Evolutionary conservation across 1,284 basidiomycete species (phyloP), one percentile per base, ranked within the genome.

Genomic region (Cryptococcus sp.): DNA sequence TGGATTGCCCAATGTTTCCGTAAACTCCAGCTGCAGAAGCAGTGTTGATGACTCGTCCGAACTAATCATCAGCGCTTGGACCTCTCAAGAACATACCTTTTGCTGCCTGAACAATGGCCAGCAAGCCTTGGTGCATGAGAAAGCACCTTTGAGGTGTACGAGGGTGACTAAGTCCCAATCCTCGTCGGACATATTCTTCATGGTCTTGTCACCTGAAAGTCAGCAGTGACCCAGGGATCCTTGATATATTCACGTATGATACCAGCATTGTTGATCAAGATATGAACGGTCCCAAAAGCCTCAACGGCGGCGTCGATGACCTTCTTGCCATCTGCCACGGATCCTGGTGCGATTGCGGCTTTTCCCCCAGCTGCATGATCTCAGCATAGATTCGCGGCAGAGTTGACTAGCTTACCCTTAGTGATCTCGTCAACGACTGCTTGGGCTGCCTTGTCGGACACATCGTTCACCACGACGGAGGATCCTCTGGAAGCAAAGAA

Each of bases 1-100:
- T 98, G 18, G 91, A 85, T 76, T 98, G 96, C 18, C 94, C 96
- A 72, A 94, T 91, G 79, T 97, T 98, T 9, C 92, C 90, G 85
- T 77, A 74, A 37, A 61, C 52, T 13, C 72, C 72, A 36, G 67
- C 70, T 39, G 77, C 75, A 60, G 90, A 93, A 24, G 91, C 80
- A n/a, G 88, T 92, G 77, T 94, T 97, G 66, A 98, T 81, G 57
- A 98, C 81, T 49, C 91, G 84, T 14, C 92, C 92, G 62, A 88
- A 96, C 78, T 78, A 21, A 19, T 41, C n/a, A 19, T 48, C 23
- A 57, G 46, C 39, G 13, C 21, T 31, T 32, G 32, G 37, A 13
- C 10, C n/a, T 34, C 25, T 34, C 21, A 19, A 2, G 18, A 14
- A 48, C 69, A 39, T 23, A 74, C 72, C 64, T 92, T 91, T 14